Conservation (phyloP, 2,329 filamentous ascomycete species). For the Tolypocladium tropicale region DNA sequence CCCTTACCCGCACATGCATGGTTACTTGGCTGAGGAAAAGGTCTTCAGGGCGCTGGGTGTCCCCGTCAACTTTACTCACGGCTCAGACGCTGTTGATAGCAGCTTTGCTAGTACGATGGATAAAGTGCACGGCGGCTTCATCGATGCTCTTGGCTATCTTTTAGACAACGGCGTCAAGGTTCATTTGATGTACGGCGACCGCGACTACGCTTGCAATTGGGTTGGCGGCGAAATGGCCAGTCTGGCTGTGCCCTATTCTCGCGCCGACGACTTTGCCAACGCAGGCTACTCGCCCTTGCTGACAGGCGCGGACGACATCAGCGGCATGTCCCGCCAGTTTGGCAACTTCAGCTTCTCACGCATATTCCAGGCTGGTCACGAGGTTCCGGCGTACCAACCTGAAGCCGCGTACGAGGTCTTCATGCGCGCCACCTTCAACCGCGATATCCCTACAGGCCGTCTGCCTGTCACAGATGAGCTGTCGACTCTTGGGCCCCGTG, state of each 20-base stretch:
- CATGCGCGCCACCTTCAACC: slow-evolving; percentile 45
- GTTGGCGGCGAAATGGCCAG: slow-evolving; percentile 62
- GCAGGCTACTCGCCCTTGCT: slow-evolving; percentile 64
- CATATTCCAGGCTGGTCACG: slow-evolving; percentile 55
- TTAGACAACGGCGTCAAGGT: slow-evolving; percentile 56
- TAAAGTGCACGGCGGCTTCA: slow-evolving; percentile 39
- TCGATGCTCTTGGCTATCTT: slow-evolving; percentile 45
- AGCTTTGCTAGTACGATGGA: slow-evolving; percentile 53
- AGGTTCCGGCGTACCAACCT: slow-evolving; percentile 50
- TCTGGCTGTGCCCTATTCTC: slow-evolving; percentile 45
- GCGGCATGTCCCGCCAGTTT: slow-evolving; percentile 62
- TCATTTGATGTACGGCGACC: slow-evolving; percentile 58
- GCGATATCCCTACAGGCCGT: slow-evolving; percentile 44
- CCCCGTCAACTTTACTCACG: slow-evolving; percentile 45
- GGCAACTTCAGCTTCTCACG: slow-evolving; percentile 61
- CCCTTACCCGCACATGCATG: slow-evolving; percentile 46
- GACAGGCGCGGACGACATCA: slow-evolving; percentile 51
- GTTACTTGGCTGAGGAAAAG: slow-evolving; percentile 49
- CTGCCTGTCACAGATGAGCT: slow-evolving; percentile 39
- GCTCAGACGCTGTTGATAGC: slow-evolving; percentile 28
- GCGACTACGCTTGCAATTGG: slow-evolving; percentile 53
- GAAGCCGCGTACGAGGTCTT: slow-evolving; percentile 47
- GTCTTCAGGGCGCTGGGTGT: slow-evolving; percentile 52
- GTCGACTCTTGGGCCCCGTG: slow-evolving; percentile 38
- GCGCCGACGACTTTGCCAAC: slow-evolving; percentile 32